Conservation (phyloP, 257 asterid genomes). For the Phtheirospermum japonicum region DNA sequence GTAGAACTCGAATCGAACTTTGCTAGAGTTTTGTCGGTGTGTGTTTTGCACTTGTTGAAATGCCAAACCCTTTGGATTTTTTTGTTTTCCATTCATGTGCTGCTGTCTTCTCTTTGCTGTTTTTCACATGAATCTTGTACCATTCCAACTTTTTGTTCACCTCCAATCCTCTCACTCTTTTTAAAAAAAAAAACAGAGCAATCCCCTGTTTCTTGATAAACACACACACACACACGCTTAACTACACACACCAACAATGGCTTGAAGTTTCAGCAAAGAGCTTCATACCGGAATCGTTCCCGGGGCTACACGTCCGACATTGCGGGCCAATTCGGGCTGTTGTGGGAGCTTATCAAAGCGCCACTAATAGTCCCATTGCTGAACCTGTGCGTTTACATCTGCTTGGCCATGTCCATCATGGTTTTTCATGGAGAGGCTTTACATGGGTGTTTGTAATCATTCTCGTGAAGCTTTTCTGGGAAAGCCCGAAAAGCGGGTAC, state of each 20-base stretch:
- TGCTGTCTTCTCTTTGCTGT: constrained; percentile 21
- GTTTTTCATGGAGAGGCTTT: constrained; percentile 84
- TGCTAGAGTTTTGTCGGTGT: background rate
- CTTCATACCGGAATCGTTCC: constrained; percentile 51
- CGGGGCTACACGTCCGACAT: constrained; percentile 54
- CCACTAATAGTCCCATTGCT: constrained; percentile 79
- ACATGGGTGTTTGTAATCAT: constrained; percentile 89
- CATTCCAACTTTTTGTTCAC: constrained; percentile 23
- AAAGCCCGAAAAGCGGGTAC: constrained; percentile 80
- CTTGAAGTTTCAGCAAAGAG: constrained; percentile 51
- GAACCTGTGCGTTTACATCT: constrained; percentile 55
- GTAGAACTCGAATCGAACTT: too few species aligned
- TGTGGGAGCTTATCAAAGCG: constrained; percentile 83
- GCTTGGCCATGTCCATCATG: constrained; percentile 85
- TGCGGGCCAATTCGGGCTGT: constrained; percentile 57
- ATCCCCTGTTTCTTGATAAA: background rate
- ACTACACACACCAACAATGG: too few species aligned
- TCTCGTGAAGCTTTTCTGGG: constrained; percentile 76
- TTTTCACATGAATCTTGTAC: constrained; percentile 40
- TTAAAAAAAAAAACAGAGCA: constrained; percentile 32
- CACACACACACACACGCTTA: too few species aligned
- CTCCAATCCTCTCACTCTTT: background rate
- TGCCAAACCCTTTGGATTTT: background rate
- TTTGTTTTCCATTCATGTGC: constrained; percentile 16
- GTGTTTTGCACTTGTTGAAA: constrained; percentile 1